Conservation (phyloP, 441 rosid species). For the Rhodomyrtus psidioides region DNA sequence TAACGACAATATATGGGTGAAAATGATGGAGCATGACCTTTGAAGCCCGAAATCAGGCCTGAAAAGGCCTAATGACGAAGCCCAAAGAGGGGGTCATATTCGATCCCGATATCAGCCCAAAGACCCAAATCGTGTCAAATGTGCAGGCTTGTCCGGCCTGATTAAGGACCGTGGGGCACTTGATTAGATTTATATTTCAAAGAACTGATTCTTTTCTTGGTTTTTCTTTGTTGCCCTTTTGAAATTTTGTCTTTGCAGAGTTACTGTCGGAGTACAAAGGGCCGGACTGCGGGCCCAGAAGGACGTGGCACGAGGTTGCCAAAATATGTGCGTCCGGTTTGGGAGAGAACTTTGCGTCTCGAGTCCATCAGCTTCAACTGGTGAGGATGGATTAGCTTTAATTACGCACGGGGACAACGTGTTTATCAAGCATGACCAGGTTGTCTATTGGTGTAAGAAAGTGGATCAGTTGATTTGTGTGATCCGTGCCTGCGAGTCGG, state of each 20-base stretch:
- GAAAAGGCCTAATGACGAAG: background rate
- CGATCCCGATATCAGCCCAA: background rate
- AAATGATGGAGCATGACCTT: background rate
- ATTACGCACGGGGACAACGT: background rate
- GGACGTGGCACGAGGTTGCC: slow-evolving; percentile 48
- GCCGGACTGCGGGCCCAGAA: slow-evolving; percentile 44
- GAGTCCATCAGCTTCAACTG: slow-evolving; percentile 52
- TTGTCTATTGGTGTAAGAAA: background rate
- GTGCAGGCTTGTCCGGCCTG: background rate
- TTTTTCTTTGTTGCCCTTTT: background rate
- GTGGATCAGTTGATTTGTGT: background rate
- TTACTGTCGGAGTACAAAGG: slow-evolving; percentile 29
- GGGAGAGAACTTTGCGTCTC: slow-evolving; percentile 37
- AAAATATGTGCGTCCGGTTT: slow-evolving; percentile 37
- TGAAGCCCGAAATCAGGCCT: background rate
- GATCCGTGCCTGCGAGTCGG: too few species aligned
- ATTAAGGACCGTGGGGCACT: background rate
- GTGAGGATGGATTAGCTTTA: slow-evolving; percentile 11
- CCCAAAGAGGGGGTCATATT: background rate
- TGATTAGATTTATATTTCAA: background rate
- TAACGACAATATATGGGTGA: background rate
- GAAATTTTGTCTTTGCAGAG: slow-evolving; percentile 15
- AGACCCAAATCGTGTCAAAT: background rate
- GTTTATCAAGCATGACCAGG: background rate
- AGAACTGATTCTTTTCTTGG: background rate